Conservation (phyloP, 23 red algal species). For the Gracilaria domingensis region DNA sequence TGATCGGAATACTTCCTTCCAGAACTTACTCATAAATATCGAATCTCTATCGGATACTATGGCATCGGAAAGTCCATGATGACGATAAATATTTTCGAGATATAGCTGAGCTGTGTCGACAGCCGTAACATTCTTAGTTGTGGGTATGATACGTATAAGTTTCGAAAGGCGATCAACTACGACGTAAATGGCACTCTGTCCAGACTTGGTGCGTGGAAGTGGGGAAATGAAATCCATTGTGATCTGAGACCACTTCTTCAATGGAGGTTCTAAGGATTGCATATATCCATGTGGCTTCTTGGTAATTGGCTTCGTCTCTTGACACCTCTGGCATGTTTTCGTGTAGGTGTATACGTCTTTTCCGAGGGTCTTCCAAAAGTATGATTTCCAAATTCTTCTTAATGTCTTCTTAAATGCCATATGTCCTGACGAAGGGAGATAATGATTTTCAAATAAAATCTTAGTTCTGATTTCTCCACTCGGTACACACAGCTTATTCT, state of each 20-base stretch:
- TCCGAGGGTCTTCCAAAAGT: too few relatives aligned
- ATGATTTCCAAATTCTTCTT: too few relatives aligned
- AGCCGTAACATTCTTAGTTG: not conserved
- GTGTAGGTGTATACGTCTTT: too few relatives aligned
- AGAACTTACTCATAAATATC: slow-evolving; percentile 40
- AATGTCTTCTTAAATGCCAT: too few relatives aligned
- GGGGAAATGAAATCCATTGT: slow-evolving; percentile 42
- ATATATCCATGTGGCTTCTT: too few relatives aligned
- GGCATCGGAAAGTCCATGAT: not conserved
- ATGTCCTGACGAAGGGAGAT: too few relatives aligned
- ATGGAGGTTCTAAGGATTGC: too few relatives aligned
- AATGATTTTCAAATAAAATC: too few relatives aligned
- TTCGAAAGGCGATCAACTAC: not conserved
- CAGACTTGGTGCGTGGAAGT: slow-evolving; percentile 2
- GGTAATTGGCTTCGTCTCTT: too few relatives aligned
- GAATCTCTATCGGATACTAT: slow-evolving; percentile 37
- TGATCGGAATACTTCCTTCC: not conserved
- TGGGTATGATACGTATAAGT: slow-evolving; percentile 29
- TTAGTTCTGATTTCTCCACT: too few relatives aligned
- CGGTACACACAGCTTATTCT: too few relatives aligned
- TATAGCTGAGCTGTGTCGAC: not conserved
- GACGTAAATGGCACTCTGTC: slow-evolving; percentile 10
- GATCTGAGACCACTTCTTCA: slow-evolving; percentile 22
- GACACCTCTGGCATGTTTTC: too few relatives aligned
- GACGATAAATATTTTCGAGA: slow-evolving; percentile 15